Conservation (phyloP, 306 rosid species). For the Casuarina equisetifolia region DNA sequence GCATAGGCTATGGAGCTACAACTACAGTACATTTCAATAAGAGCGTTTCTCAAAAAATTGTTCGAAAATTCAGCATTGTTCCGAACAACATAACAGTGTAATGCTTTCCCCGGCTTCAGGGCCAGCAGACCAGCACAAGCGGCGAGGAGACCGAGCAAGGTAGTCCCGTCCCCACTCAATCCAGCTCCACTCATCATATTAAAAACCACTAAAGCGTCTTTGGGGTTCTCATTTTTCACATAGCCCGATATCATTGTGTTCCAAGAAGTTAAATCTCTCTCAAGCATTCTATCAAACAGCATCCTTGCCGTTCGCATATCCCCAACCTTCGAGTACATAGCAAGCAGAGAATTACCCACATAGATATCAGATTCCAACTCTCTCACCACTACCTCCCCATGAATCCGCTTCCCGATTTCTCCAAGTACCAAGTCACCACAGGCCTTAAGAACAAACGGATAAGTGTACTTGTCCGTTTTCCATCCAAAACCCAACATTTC, state of each 20-base stretch:
- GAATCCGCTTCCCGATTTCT: slow-evolving; percentile 50
- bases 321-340: slow-evolving; percentile 46
- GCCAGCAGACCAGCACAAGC: slow-evolving; percentile 50
- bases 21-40: slow-evolving; percentile 57
- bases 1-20: slow-evolving; percentile 38
- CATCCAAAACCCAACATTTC: slow-evolving; percentile 41
- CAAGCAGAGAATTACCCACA: slow-evolving; percentile 50
- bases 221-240: slow-evolving; percentile 41
- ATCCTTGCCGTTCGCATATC: slow-evolving; percentile 35
- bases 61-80: slow-evolving; percentile 28
- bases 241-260: slow-evolving; percentile 46
- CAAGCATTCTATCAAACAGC: slow-evolving; percentile 62
- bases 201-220: slow-evolving; percentile 35
- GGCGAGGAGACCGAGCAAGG: slow-evolving; percentile 44
- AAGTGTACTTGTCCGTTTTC: slow-evolving; percentile 54
- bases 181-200: slow-evolving; percentile 35
- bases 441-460: slow-evolving; percentile 60
- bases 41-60: slow-evolving; percentile 47
- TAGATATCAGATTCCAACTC: slow-evolving; percentile 55
- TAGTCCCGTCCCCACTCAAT: slow-evolving; percentile 50
- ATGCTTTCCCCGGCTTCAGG: slow-evolving; percentile 43
- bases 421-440: slow-evolving; percentile 49
- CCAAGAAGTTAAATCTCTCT: slow-evolving; percentile 54
- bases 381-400: slow-evolving; percentile 42
- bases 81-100: slow-evolving; percentile 48